Evolutionary conservation across 345 rosid genomes (phyloP).

Genomic region (Murraya paniculata): DNA sequence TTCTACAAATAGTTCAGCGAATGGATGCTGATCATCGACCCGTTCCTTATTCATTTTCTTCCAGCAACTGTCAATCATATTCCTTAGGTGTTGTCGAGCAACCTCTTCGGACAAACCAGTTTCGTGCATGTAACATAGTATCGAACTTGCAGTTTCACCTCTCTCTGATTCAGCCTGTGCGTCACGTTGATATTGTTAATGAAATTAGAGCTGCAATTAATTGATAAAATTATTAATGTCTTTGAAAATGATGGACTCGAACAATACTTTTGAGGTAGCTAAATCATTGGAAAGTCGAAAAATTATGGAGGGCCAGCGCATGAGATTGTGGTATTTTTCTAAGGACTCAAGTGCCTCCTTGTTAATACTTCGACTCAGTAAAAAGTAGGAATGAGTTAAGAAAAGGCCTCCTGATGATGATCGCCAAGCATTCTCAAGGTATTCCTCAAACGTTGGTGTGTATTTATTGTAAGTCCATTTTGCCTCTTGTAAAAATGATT

Average conservation of each 20-base stretch:
- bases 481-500: conserved; percentile 42
- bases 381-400: conserved; percentile 30
- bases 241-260: neutral
- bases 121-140: conserved; percentile 35
- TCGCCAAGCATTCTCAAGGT: conserved; percentile 37
- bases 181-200: neutral
- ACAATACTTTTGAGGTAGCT: conserved; percentile 40
- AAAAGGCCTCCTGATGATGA: conserved; percentile 30
- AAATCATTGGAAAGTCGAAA: conserved; percentile 43
- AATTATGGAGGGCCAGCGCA: conserved; percentile 34
- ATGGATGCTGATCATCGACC: neutral
- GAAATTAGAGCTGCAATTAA: too few relatives aligned
- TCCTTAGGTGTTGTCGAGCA: conserved; percentile 25
- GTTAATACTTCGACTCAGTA: neutral
- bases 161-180: conserved; percentile 39
- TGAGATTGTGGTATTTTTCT: conserved; percentile 22
- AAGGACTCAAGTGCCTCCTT: conserved; percentile 22
- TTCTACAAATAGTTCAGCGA: conserved; percentile 20
- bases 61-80: conserved; percentile 32
- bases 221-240: too few relatives aligned
- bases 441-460: conserved; percentile 40
- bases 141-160: conserved; percentile 34
- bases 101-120: conserved; percentile 22
- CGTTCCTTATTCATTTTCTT: conserved; percentile 31
- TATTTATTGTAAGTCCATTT: conserved; percentile 26